Conservation (phyloP, 805 yeast species). For the Ogataea paradorogensis region DNA sequence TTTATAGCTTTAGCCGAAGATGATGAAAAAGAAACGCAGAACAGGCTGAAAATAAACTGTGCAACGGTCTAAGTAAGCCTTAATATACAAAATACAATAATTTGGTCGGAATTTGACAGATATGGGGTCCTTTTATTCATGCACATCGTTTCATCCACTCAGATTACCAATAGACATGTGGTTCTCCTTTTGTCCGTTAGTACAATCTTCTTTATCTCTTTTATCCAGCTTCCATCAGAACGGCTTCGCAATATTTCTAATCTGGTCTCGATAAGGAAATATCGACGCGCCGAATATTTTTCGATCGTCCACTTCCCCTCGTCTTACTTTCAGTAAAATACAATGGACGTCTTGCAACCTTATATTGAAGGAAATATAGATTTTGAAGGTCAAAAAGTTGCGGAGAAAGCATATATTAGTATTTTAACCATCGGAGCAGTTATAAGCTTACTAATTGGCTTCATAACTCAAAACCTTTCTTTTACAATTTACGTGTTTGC, state of each 20-base stretch:
- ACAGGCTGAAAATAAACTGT: not conserved
- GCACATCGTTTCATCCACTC: too few relatives aligned
- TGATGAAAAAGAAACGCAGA: not conserved
- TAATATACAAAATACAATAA: too few relatives aligned
- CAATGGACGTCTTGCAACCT: constrained; percentile 22
- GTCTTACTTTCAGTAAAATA: not conserved
- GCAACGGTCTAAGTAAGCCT: not conserved
- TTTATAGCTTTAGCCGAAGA: too few relatives aligned
- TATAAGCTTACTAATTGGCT: constrained; percentile 48
- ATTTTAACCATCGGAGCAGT: constrained; percentile 34
- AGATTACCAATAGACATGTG: not conserved
- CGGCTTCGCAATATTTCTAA: not conserved
- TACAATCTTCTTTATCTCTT: too few relatives aligned
- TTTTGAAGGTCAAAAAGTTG: constrained; percentile 51
- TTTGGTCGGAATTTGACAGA: too few relatives aligned
- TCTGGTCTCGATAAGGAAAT: not conserved
- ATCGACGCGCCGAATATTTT: constrained; percentile 6
- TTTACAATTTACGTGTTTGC: constrained; percentile 39
- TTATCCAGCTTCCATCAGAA: too few relatives aligned
- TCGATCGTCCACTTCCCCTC: constrained; percentile 6
- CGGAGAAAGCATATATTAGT: constrained; percentile 31
- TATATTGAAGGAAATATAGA: constrained; percentile 39
- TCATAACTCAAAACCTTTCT: constrained; percentile 42
- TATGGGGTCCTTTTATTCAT: too few relatives aligned
- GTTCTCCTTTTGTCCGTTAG: not conserved